Evolutionary conservation across 192 early-diverging fungal species (phyloP), one percentile per base, ranked within the genome.

Genomic region (Allomyces macrogynus): DNA sequence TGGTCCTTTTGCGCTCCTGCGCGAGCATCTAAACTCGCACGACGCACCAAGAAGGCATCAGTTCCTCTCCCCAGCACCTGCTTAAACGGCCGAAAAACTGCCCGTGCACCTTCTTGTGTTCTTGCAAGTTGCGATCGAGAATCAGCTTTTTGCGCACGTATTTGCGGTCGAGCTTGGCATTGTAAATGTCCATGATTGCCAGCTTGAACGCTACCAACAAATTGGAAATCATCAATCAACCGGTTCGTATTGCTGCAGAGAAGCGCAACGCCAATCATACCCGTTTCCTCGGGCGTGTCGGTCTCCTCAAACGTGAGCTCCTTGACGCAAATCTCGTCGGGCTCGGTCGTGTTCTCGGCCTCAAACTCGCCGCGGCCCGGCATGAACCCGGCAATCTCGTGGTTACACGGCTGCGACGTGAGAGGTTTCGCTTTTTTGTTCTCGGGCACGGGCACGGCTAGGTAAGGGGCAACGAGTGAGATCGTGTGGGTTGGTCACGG

Each of bases 371-470:
- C 71, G 23, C 96, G 88, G 16, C 87, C 87, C 16, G 96, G 96
- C 96, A 99, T 99, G 67, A 88, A 99, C 5, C 96, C 96, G 32
- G 83, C 79, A 68, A 99, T 91, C 72, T 99, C 96, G 65, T 99
- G 96, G 74, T 90, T 92, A 44, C 87, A 83, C 9, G 96, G 94
- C 24, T 83, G 80, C 76, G 86, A 89, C 18, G 86, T 82, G 32
- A 92, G 81, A 10, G 89, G 81, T 40, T 40, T 40, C 32, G 32
- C 32, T 7, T 40, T 40, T 40, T 40, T 40, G 32, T 40, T 40
- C 8, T 40, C 32, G 32, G 32, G 32, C 5, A 40, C 32, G 32
- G 32, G 32, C 8, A 7, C 32, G 32, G 32, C 32, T 40, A 40
- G 32, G 32, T 40, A 7, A n/a, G n/a, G n/a, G n/a, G n/a, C n/a